Evolutionary conservation across 2,329 filamentous ascomycete species (phyloP).

Genomic region (Dactylellina drechsleri): DNA sequence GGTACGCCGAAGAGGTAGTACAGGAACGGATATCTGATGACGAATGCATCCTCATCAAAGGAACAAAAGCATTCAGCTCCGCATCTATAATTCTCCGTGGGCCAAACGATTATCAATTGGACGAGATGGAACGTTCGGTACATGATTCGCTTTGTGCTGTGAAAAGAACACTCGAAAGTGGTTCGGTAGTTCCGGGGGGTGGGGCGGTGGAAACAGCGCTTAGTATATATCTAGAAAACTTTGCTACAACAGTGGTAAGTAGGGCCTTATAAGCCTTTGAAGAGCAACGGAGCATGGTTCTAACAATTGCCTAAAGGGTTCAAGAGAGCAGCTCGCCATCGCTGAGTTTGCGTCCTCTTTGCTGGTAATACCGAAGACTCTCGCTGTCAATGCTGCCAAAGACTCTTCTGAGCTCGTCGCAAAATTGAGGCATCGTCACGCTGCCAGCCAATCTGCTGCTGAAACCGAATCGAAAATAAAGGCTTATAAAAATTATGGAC

Average conservation of each 20-base stretch:
- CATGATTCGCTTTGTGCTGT: conserved; percentile 97
- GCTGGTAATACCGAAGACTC: conserved; percentile 92
- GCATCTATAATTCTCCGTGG: conserved; percentile 96
- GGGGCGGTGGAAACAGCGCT: conserved; percentile 98
- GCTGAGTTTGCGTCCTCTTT: conserved; percentile 96
- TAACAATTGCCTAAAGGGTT: conserved; percentile 67
- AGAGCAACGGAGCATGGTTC: background rate
- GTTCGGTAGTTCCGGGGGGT: conserved; percentile 94
- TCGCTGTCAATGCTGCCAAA: conserved; percentile 96
- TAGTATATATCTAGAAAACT: conserved; percentile 99
- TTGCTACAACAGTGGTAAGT: conserved; percentile 88
- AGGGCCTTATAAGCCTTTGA: background rate
- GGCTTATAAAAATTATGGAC: conserved; percentile 97
- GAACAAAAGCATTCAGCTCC: conserved; percentile 91
- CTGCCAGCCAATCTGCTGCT: conserved; percentile 88
- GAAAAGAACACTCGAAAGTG: conserved; percentile 95
- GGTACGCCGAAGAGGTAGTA: conserved; percentile 92
- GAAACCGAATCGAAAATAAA: conserved; percentile 91
- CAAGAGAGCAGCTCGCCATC: conserved; percentile 95
- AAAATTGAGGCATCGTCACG: conserved; percentile 92
- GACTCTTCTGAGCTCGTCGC: conserved; percentile 94
- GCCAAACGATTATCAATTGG: conserved; percentile 93
- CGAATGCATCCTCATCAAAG: conserved; percentile 96
- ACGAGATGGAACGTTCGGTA: conserved; percentile 98
- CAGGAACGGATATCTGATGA: conserved; percentile 99